A percentile compares a stretch with the other conserved stretches of the same genome.
Conservation (phyloP, 139 green algal species). For the Coelastrella sp. region DNA sequence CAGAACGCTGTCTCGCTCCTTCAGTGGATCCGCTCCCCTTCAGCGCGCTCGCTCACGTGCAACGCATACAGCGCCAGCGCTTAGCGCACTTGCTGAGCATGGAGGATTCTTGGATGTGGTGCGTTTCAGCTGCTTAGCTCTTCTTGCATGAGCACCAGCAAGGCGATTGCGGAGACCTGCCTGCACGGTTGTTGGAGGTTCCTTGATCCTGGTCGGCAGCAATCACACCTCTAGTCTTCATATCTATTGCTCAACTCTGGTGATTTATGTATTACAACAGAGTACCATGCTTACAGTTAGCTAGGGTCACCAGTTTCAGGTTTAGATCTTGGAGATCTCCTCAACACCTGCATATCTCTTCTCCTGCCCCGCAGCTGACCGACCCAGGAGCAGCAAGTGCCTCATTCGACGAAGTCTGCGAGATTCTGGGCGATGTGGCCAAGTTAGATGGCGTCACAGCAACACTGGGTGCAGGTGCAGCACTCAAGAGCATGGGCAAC, state of each 20-base stretch:
- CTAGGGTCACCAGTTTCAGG: no score
- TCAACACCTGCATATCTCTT: neutral
- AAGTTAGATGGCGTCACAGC: slow-evolving; percentile 19
- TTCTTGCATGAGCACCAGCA: no score
- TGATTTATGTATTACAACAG: no score
- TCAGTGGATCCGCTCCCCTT: neutral
- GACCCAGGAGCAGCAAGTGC: neutral
- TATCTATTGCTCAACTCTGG: no score
- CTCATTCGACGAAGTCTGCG: slow-evolving; percentile 32
- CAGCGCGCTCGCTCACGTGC: neutral
- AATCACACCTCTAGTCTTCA: no score
- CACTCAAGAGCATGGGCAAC: slow-evolving; percentile 1
- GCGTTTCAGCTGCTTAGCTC: neutral
- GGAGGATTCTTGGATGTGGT: neutral
- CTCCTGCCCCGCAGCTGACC: slow-evolving; percentile 13
- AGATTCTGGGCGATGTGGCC: slow-evolving; percentile 27
- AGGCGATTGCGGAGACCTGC: no score
- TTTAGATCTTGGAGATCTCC: no score
- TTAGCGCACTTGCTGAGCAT: neutral
- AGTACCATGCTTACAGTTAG: no score
- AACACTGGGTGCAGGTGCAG: neutral
- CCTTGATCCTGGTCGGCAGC: no score
- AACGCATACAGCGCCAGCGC: neutral
- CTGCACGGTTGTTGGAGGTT: no score
- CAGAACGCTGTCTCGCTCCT: neutral